Evolutionary conservation across 805 yeast genomes (phyloP).

Genomic region (Cyberlindnera euphorbiiphila): DNA sequence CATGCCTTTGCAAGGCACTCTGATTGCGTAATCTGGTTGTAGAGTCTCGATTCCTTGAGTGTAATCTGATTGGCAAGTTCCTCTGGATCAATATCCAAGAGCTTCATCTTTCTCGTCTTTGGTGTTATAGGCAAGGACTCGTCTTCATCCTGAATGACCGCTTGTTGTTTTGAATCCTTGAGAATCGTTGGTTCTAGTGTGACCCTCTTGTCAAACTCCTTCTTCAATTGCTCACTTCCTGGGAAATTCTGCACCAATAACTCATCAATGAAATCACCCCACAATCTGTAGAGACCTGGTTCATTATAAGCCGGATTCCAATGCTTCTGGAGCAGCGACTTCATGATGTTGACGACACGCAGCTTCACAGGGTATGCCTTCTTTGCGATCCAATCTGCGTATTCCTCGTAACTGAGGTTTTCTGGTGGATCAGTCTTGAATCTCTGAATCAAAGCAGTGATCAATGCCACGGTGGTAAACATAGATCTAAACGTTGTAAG

Average conservation of each 20-base stretch:
- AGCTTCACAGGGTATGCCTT: slow-evolving; percentile 65
- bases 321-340: slow-evolving; percentile 58
- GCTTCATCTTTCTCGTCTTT: slow-evolving; percentile 39
- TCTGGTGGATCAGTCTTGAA: slow-evolving; percentile 80
- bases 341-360: slow-evolving; percentile 64
- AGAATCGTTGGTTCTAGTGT: slow-evolving; percentile 4
- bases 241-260: slow-evolving; percentile 40
- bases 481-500: slow-evolving; percentile 74
- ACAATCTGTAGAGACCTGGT: slow-evolving; percentile 34
- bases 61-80: slow-evolving; percentile 86
- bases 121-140: slow-evolving; percentile 10
- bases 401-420: slow-evolving; percentile 79
- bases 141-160: slow-evolving; percentile 4
- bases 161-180: slow-evolving; percentile 3
- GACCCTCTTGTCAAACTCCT: slow-evolving; percentile 35
- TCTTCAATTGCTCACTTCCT: slow-evolving; percentile 38
- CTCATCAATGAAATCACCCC: slow-evolving; percentile 38
- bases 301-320: slow-evolving; percentile 65
- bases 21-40: slow-evolving; percentile 60
- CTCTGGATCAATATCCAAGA: slow-evolving; percentile 65
- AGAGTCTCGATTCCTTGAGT: slow-evolving; percentile 66
- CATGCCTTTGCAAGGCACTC: slow-evolving; percentile 78
- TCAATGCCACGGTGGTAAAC: slow-evolving; percentile 59
- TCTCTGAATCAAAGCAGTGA: slow-evolving; percentile 55
- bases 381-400: slow-evolving; percentile 67